Evolutionary conservation across 345 rosid genomes (phyloP).

Genomic region (Eucalyptus pauciflora): DNA sequence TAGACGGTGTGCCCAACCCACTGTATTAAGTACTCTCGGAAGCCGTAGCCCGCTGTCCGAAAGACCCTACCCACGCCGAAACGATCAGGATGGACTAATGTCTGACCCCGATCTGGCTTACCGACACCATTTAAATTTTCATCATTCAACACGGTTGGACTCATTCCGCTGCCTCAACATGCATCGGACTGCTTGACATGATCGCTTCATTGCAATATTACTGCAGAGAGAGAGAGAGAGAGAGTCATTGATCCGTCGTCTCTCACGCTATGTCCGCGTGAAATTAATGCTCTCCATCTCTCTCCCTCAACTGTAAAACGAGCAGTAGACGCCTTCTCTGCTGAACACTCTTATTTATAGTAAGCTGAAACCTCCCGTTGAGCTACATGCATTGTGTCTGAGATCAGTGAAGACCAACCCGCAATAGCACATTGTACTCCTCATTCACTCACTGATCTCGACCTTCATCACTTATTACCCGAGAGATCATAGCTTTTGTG

Average conservation of each 20-base stretch:
- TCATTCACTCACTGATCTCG: neutral
- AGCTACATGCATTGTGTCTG: neutral
- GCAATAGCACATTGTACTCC: neutral
- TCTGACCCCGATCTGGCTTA: neutral
- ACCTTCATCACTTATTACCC: neutral
- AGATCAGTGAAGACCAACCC: neutral
- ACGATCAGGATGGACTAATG: neutral
- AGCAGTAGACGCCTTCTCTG: neutral
- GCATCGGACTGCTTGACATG: neutral
- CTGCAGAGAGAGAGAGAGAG: neutral
- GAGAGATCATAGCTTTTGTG: neutral
- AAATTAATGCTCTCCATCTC: constrained; percentile 16
- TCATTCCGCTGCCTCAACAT: neutral
- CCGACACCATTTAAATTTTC: neutral
- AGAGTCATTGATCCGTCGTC: neutral
- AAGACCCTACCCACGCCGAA: neutral
- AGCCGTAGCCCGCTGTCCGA: neutral
- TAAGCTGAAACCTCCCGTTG: neutral
- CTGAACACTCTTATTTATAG: neutral
- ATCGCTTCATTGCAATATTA: neutral
- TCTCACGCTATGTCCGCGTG: constrained; percentile 16
- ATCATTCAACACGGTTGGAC: neutral
- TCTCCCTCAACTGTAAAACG: constrained; percentile 10
- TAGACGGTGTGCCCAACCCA: neutral
- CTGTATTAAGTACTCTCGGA: neutral